phyloP scores from a whole-genome alignment of 371 early-diverging fungal genomes.

The Lichtheimia ramosa region DNA sequence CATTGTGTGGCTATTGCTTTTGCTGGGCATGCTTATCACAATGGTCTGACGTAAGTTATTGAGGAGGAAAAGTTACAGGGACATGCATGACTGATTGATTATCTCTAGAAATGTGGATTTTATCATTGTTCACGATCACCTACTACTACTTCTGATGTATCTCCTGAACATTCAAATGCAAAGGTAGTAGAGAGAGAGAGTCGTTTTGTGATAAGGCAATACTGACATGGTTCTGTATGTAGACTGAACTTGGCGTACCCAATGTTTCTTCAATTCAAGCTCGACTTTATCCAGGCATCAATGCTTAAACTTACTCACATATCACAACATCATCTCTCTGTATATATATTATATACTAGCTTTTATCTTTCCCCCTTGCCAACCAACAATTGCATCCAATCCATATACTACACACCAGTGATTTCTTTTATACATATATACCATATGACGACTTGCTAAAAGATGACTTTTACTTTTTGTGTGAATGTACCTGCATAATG shows the following conservation, averaged over 20 bases:
- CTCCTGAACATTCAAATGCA: not conserved
- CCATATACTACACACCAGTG: too few relatives aligned
- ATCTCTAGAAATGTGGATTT: conserved; percentile 17
- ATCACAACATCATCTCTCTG: too few relatives aligned
- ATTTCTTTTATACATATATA: too few relatives aligned
- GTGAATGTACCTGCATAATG: too few relatives aligned
- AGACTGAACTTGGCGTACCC: conserved; percentile 56
- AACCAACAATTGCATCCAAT: too few relatives aligned
- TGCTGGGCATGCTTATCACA: conserved; percentile 63
- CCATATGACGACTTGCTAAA: too few relatives aligned
- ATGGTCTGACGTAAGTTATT: conserved; percentile 41
- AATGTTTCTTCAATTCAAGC: conserved; percentile 51
- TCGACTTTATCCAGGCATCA: conserved; percentile 15
- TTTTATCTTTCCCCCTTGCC: too few relatives aligned
- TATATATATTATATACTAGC: too few relatives aligned
- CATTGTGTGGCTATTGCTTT: conserved; percentile 70
- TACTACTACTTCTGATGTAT: not conserved
- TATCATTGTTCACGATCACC: conserved; percentile 13
- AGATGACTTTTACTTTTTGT: too few relatives aligned
- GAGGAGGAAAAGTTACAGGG: not conserved
- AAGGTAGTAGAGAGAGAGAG: not conserved
- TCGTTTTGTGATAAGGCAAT: too few relatives aligned
- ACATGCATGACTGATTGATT: not conserved
- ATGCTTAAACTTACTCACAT: not conserved
- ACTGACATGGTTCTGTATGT: not conserved